These are phyloP conservation scores for Dysphania ambrosioides DNA, from an alignment of 148 eudicot species.

Conservation along the genomic window DNA sequence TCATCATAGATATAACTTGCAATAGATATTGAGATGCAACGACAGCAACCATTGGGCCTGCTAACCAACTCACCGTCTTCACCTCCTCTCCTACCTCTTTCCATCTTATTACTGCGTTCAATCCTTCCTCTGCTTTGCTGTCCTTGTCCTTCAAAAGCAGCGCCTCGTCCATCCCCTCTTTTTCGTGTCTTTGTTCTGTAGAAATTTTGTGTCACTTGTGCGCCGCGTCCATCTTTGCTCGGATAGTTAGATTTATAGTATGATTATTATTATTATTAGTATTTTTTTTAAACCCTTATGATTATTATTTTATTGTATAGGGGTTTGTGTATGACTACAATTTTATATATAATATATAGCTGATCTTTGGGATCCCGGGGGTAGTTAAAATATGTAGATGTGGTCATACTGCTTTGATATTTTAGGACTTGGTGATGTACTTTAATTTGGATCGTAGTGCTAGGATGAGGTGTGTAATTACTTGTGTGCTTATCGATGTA, in stretches of 20 bases:
- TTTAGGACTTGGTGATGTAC: no score
- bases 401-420: no score
- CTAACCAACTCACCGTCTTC: conserved; percentile 38
- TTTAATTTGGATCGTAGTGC: no score
- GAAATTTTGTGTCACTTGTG: not conserved
- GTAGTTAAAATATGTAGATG: no score
- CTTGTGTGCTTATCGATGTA: no score
- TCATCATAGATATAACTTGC: conserved; percentile 36
- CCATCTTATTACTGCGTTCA: not conserved
- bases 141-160: conserved; percentile 9
- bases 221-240: not conserved
- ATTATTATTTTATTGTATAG: no score
- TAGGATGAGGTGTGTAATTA: no score
- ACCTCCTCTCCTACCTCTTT: conserved; percentile 32
- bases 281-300: no score
- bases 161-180: conserved; percentile 21
- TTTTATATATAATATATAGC: no score
- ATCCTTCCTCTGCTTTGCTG: not conserved
- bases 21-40: conserved; percentile 35
- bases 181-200: not conserved
- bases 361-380: no score
- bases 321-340: no score
- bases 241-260: not conserved
- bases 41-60: conserved; percentile 52
- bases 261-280: no score